Percentiles rank a stretch among this genome's conserved stretches.
phyloP scores from a whole-genome alignment of 208 protist genomes.

The Crithidia thermophila region DNA sequence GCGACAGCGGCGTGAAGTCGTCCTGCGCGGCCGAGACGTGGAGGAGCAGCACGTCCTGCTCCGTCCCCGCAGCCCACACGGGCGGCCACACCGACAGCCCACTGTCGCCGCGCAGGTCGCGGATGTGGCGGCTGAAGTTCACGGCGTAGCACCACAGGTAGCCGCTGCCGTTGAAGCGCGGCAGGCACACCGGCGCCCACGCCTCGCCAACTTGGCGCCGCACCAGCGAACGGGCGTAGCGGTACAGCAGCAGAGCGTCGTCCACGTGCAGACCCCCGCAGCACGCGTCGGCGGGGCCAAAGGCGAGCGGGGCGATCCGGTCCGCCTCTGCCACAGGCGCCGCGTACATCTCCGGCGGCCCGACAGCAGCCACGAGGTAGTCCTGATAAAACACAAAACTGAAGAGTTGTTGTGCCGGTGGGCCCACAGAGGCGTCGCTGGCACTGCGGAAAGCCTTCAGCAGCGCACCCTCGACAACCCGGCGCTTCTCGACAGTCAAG shows the following conservation, averaged over 20 bases:
- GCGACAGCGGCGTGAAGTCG: constrained; percentile 35
- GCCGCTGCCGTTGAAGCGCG: constrained; percentile 67
- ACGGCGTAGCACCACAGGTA: constrained; percentile 84
- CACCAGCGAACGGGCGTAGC: constrained; percentile 56
- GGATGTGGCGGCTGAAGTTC: constrained; percentile 26
- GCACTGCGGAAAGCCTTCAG: constrained; percentile 13
- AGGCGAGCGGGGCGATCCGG: constrained; percentile 1
- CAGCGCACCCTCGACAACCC: constrained; percentile 21
- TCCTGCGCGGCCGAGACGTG: constrained; percentile 48
- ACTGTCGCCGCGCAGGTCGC: constrained; percentile 18
- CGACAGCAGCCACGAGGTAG: constrained; percentile 26
- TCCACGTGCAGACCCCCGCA: constrained; percentile 42
- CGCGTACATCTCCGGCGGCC: constrained; percentile 29
- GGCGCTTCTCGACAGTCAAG: constrained; percentile 22
- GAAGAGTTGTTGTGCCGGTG: constrained; percentile 48
- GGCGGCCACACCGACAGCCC: constrained; percentile 16
- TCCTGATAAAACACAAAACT: constrained; percentile 27
- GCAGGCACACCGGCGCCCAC: constrained; percentile 81
- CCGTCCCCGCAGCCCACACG: constrained; percentile 19
- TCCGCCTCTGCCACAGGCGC: background rate
- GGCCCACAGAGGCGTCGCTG: constrained; percentile 12
- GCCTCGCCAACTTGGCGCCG: constrained; percentile 57
- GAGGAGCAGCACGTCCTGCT: constrained; percentile 43
- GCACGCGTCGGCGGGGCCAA: constrained; percentile 13
- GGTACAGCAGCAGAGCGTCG: constrained; percentile 63